A percentile compares a stretch with the other conserved stretches of the same genome.
Conservation (phyloP, 768 basidiomycete species). For the Lactarius sanguifluus region DNA sequence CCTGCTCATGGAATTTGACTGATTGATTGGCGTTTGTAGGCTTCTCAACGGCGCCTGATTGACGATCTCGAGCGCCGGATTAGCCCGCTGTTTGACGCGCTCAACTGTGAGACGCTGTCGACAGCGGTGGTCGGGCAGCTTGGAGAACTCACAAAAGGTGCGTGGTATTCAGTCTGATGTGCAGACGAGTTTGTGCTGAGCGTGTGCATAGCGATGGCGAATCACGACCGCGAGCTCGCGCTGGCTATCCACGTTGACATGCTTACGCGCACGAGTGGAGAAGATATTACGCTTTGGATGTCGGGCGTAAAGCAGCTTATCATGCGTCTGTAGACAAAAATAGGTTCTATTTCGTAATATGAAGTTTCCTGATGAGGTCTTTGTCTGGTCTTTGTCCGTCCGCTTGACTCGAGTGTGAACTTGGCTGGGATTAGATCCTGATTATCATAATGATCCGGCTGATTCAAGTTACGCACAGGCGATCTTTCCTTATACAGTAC, state of each 20-base stretch:
- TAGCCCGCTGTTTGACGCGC: conserved; percentile 83
- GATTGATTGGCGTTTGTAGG: conserved; percentile 42
- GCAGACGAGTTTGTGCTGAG: conserved; percentile 5
- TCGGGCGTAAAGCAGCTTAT: conserved; percentile 89
- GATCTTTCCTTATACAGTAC: too few species aligned
- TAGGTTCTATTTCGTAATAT: background rate
- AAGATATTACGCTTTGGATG: conserved; percentile 87
- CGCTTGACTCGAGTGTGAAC: background rate
- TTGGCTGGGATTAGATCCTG: background rate
- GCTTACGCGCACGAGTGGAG: conserved; percentile 73
- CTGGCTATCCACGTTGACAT: conserved; percentile 84
- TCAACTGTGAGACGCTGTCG: conserved; percentile 86
- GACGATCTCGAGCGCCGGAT: conserved; percentile 87
- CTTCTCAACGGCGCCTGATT: conserved; percentile 78
- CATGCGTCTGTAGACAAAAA: conserved; percentile 51
- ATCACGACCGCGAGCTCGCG: conserved; percentile 73
- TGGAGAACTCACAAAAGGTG: conserved; percentile 70
- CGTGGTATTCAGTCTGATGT: conserved; percentile 25
- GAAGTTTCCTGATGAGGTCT: background rate
- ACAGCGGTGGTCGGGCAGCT: conserved; percentile 69
- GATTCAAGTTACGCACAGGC: background rate
- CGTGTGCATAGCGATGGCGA: conserved; percentile 66
- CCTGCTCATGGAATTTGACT: background rate
- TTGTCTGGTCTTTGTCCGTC: background rate
- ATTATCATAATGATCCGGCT: background rate